Percentiles rank a stretch among this genome's conserved stretches.
Evolutionary conservation across 176 grass and related monocot genomes (phyloP).

Genomic region (Alopecurus myosuroides): DNA sequence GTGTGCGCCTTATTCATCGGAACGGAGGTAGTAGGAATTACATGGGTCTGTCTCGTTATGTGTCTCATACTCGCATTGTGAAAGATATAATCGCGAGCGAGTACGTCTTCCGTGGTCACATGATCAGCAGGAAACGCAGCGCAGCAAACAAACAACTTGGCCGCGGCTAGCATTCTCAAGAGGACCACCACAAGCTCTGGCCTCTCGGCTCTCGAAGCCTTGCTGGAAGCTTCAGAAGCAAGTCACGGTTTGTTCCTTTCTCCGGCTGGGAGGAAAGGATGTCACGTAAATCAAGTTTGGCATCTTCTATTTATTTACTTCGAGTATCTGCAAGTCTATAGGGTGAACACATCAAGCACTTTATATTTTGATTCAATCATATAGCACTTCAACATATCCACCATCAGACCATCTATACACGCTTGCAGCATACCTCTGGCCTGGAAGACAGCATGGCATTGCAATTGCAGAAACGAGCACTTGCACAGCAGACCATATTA

Average conservation of each 20-base stretch:
- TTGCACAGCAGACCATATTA: not conserved
- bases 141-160: slow-evolving; percentile 3
- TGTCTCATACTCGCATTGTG: too few species aligned
- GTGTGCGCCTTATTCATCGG: too few species aligned
- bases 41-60: not conserved
- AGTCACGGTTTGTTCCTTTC: slow-evolving; percentile 44
- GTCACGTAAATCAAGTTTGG: slow-evolving; percentile 28
- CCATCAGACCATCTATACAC: too few species aligned
- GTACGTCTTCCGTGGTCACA: too few species aligned
- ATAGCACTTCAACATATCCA: slow-evolving; percentile 4
- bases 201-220: not conserved
- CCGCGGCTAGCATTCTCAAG: slow-evolving; percentile 6
- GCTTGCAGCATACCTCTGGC: not conserved
- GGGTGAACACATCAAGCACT: not conserved
- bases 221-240: slow-evolving; percentile 36
- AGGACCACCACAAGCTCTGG: slow-evolving; percentile 25
- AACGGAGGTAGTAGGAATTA: too few species aligned
- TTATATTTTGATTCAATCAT: not conserved
- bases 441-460: not conserved
- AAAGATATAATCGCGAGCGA: too few species aligned
- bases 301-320: not conserved
- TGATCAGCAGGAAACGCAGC: not conserved
- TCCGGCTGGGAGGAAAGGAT: slow-evolving; percentile 38
- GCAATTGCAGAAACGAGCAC: not conserved
- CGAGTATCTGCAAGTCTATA: not conserved